These are phyloP conservation scores for Lasiosphaeria ovina DNA, from an alignment of 495 filamentous ascomycete species.

Conservation along the genomic window DNA sequence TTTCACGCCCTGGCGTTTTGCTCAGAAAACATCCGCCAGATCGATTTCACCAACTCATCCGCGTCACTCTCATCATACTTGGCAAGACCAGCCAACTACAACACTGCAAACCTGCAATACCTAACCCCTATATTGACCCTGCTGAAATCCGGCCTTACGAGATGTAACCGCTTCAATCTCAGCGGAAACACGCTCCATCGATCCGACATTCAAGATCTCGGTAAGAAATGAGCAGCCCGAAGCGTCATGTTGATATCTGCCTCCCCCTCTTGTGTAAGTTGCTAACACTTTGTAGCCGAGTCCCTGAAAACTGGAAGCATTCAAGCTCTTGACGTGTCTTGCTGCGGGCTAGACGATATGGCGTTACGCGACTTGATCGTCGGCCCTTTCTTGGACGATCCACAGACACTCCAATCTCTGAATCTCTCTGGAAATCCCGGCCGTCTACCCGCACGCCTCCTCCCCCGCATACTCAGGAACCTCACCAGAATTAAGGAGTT, in stretches of 20 bases:
- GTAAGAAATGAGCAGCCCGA: conserved; percentile 12
- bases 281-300: conserved; percentile 19
- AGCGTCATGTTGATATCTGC: not conserved
- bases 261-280: too few species aligned
- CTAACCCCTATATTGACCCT: conserved; percentile 33
- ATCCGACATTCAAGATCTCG: conserved; percentile 30
- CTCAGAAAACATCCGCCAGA: conserved; percentile 42
- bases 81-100: conserved; percentile 1
- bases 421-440: conserved; percentile 68
- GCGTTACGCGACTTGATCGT: conserved; percentile 30
- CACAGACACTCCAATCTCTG: conserved; percentile 47
- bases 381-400: conserved; percentile 43
- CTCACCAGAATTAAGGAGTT: conserved; percentile 47
- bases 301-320: conserved; percentile 26
- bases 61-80: conserved; percentile 13
- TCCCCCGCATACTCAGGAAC: conserved; percentile 22
- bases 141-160: conserved; percentile 28
- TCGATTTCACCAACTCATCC: conserved; percentile 42
- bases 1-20: conserved; percentile 47
- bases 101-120: conserved; percentile 24
- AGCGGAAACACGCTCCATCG: conserved; percentile 23
- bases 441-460: conserved; percentile 54
- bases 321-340: conserved; percentile 31
- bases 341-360: conserved; percentile 30
- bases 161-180: conserved; percentile 31